Evolutionary conservation across 148 eudicot species (phyloP), one percentile per base, ranked within the genome.

Genomic region (Hydrangea macrophylla): DNA sequence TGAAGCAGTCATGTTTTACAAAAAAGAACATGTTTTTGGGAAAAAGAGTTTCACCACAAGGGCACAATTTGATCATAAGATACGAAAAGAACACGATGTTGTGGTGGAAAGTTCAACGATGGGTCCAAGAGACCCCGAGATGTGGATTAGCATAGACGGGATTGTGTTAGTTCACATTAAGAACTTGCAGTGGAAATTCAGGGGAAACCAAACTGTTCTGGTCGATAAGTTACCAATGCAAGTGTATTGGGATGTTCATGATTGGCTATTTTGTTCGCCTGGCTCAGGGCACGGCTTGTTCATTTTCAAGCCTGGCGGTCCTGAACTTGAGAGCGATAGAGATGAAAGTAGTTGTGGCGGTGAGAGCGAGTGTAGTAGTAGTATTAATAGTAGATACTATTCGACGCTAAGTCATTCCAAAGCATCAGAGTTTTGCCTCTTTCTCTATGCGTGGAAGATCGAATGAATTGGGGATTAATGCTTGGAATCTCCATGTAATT

Each of bases 211-310:
- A 69, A 88, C 86, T 0, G 86, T 93, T 7, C 23, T 82, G 11
- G 90, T 93, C 3, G 80, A 90, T 27, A 82, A 90, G 75, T 75
- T 73, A 25, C 87, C 92, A 0, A 73, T 93, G 0, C 92, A 93
- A 26, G 95, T 93, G 4, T 77, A 76, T 1, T 93, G 98, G 98
- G 98, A 93, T 20, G 98, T 93, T 15, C 84, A 88, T 35, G 79
- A 86, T 0, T 93, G 95, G 98, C 42, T 93, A 7, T 93, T 90
- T 37, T 73, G 79, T 40, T 61, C 25, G 22, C 88, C 94, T 0
- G 92, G 95, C 0, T 56, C 83, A 0, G 78, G 80, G n/a, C 89
- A 76, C 27, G 96, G 95, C 42, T 70, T 86, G 71, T 90, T 93
- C 68, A 82, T 88, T 8, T 90, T 93, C 70, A 90, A 90, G 61